Evolutionary conservation across 2,329 filamentous ascomycete species (phyloP).

Genomic region (Pyricularia pennisetigena): DNA sequence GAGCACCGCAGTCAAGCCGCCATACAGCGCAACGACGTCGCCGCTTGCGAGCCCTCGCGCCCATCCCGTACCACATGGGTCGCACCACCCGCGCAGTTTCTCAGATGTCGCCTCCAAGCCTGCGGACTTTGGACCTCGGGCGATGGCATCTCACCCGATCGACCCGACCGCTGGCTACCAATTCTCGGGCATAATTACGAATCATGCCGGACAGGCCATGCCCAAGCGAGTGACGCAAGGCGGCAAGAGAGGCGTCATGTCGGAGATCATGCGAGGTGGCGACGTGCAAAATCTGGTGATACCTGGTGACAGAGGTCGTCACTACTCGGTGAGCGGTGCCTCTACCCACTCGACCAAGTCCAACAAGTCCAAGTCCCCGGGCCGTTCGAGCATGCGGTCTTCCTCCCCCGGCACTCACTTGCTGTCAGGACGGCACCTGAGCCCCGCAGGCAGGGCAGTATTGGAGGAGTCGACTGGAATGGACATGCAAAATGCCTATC

Average conservation of each 20-base stretch:
- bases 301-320: constrained; percentile 33
- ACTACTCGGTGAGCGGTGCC: constrained; percentile 25
- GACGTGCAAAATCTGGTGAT: constrained; percentile 41
- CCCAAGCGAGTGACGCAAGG: constrained; percentile 43
- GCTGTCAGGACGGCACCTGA: constrained; percentile 22
- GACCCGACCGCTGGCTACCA: constrained; percentile 48
- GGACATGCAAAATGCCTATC: constrained; percentile 61
- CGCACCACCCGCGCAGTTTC: constrained; percentile 40
- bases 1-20: constrained; percentile 15
- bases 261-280: constrained; percentile 41
- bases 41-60: constrained; percentile 25
- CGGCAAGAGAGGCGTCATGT: constrained; percentile 33
- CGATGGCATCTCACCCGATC: constrained; percentile 12
- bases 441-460: constrained; percentile 28
- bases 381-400: constrained; percentile 37
- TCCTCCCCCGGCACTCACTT: constrained; percentile 31
- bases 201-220: constrained; percentile 34
- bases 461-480: constrained; percentile 52
- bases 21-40: constrained; percentile 34
- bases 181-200: constrained; percentile 49
- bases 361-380: constrained; percentile 44
- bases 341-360: constrained; percentile 18
- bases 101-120: constrained; percentile 43
- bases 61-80: constrained; percentile 15
- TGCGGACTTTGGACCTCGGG: constrained; percentile 33